Evolutionary conservation across 805 yeast genomes (phyloP).

Genomic region (Metschnikowia drakensbergensis): DNA sequence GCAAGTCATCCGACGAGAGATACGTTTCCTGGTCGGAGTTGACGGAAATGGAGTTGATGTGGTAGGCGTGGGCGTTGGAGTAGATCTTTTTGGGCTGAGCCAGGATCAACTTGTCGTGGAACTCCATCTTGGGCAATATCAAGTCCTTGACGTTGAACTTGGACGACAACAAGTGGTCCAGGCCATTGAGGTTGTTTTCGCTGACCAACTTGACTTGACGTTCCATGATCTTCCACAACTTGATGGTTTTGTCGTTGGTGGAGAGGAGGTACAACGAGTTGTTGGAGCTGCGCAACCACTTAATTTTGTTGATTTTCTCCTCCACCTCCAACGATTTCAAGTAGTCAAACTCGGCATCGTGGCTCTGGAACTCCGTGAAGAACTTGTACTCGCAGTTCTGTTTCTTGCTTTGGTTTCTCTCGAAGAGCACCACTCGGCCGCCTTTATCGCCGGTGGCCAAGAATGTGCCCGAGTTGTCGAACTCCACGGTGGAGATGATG

Average conservation of each 20-base stretch:
- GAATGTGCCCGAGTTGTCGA: conserved; percentile 90
- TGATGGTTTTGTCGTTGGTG: conserved; percentile 97
- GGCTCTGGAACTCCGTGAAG: conserved; percentile 95
- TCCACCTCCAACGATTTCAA: conserved; percentile 93
- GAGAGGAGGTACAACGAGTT: conserved; percentile 86
- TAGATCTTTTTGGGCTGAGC: conserved; percentile 91
- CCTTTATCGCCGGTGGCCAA: conserved; percentile 98
- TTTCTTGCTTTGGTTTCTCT: conserved; percentile 70
- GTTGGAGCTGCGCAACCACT: conserved; percentile 88
- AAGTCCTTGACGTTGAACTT: conserved; percentile 40
- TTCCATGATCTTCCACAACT: conserved; percentile 94
- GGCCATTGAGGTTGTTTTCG: conserved; percentile 67
- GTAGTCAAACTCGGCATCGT: conserved; percentile 98
- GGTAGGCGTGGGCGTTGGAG: conserved; percentile 97
- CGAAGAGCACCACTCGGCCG: conserved; percentile 94
- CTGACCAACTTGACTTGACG: conserved; percentile 87
- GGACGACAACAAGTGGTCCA: conserved; percentile 22
- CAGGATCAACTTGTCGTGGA: conserved; percentile 91
- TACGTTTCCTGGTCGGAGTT: conserved; percentile 96
- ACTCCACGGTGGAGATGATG: conserved; percentile 94
- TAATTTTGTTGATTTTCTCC: conserved; percentile 95
- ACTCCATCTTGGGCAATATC: conserved; percentile 81
- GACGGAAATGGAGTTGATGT: conserved; percentile 90
- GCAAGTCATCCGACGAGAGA: conserved; percentile 86
- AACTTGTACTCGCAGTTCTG: conserved; percentile 82